A percentile compares a stretch with the other conserved stretches of the same genome.
These are phyloP conservation scores for Entomortierella chlamydospora DNA, from an alignment of 192 early-diverging fungal species.

Conservation along the genomic window DNA sequence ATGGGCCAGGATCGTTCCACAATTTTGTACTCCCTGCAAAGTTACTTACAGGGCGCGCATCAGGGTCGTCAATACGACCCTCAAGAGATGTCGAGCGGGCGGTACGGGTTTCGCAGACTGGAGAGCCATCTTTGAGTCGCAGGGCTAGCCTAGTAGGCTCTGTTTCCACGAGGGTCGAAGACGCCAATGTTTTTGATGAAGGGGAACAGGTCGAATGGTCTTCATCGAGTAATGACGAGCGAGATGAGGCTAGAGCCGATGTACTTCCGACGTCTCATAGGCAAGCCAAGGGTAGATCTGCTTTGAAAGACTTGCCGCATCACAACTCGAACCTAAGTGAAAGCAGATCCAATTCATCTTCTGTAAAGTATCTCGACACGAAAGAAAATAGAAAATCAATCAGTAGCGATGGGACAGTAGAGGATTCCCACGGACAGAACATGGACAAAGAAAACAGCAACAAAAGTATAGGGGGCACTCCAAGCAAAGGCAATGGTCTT, in stretches of 20 bases:
- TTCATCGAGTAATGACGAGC: no score
- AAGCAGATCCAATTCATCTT: neutral
- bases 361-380: no score
- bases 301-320: no score
- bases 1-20: neutral
- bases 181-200: neutral
- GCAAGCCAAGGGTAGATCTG: no score
- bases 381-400: neutral
- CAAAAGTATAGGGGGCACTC: neutral
- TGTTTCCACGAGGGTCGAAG: neutral
- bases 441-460: neutral
- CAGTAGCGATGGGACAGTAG: neutral
- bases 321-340: no score
- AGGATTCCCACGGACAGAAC: neutral
- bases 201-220: neutral
- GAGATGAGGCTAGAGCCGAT: no score
- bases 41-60: neutral
- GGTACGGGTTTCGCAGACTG: no score
- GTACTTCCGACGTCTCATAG: no score
- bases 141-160: no score
- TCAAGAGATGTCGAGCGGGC: neutral
- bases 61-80: no score
- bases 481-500: no score
- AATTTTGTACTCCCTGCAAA: neutral
- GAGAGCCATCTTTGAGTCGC: neutral